Evolutionary conservation across 2,329 filamentous ascomycete species (phyloP).

Genomic region (Microcyclospora tardicrescens): DNA sequence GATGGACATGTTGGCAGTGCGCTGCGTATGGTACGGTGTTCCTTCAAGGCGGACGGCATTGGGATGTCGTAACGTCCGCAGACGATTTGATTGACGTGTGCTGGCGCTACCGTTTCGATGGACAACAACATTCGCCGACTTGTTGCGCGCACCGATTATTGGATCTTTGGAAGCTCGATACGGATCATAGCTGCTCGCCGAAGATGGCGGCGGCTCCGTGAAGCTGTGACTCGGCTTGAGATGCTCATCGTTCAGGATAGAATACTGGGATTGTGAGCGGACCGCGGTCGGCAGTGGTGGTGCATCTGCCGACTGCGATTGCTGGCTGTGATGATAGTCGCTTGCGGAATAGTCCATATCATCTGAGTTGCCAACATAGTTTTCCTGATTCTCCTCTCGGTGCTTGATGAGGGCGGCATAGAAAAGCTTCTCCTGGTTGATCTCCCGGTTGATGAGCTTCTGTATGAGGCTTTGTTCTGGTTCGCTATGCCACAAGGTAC

Average conservation of each 20-base stretch:
- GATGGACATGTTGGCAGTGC: conserved; percentile 18
- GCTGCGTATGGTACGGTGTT: conserved; percentile 19
- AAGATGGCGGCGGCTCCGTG: conserved; percentile 35
- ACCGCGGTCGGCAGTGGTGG: conserved; percentile 26
- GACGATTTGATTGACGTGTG: conserved; percentile 23
- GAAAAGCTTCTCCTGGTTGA: conserved; percentile 84
- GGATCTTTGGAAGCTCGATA: conserved; percentile 56
- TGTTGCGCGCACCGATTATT: conserved; percentile 36
- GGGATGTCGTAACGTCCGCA: conserved; percentile 27
- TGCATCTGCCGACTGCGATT: conserved; percentile 20
- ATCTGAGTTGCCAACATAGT: conserved; percentile 59
- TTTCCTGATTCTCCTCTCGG: conserved; percentile 70
- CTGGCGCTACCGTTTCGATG: conserved; percentile 39
- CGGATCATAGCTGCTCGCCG: conserved; percentile 63
- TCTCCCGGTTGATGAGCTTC: conserved; percentile 44
- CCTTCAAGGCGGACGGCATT: conserved; percentile 30
- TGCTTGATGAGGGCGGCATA: conserved; percentile 77
- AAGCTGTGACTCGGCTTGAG: conserved; percentile 36
- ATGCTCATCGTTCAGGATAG: conserved; percentile 43
- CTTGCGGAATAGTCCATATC: conserved; percentile 68
- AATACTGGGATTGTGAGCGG: conserved; percentile 40
- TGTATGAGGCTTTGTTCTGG: conserved; percentile 57
- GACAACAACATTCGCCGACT: conserved; percentile 56
- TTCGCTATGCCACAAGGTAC: conserved; percentile 82
- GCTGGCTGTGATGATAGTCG: conserved; percentile 69